phyloP scores from a whole-genome alignment of 768 basidiomycete genomes.

The Russula vinacea region DNA sequence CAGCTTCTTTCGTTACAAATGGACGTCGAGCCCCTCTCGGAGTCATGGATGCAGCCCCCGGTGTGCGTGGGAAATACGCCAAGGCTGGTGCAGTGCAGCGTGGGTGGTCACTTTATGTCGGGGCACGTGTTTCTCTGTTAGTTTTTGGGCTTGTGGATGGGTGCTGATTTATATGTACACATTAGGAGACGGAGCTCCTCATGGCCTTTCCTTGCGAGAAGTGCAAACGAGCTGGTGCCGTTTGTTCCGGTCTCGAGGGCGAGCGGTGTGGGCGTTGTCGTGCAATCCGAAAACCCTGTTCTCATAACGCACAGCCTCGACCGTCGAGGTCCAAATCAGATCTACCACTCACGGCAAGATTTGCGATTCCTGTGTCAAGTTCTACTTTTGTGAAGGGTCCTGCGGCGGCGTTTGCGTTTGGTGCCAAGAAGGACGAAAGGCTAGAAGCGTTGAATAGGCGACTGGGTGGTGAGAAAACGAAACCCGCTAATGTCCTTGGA shows the following conservation, averaged over 20 bases:
- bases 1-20: neutral
- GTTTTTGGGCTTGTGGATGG: neutral
- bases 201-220: slow-evolving; percentile 16
- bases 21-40: slow-evolving; percentile 13
- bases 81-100: slow-evolving; percentile 15
- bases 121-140: slow-evolving; percentile 10
- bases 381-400: neutral
- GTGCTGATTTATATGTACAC: slow-evolving; percentile 1
- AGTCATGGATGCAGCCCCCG: slow-evolving; percentile 4
- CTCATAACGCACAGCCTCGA: slow-evolving; percentile 9
- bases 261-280: slow-evolving; percentile 20
- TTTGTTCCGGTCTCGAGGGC: slow-evolving; percentile 19
- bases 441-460: neutral
- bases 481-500: neutral
- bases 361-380: neutral
- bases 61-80: slow-evolving; percentile 16
- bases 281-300: slow-evolving; percentile 15
- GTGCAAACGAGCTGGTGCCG: slow-evolving; percentile 11
- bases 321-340: slow-evolving; percentile 2
- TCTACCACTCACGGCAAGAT: neutral
- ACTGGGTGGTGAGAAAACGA: neutral
- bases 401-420: neutral
- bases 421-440: neutral
- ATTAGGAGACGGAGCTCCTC: slow-evolving; percentile 17
- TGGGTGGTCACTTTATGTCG: slow-evolving; percentile 20